Base-by-base conservation (phyloP, 2,329 filamentous ascomycete species). In the Arthrocladium fulminans region DNA sequence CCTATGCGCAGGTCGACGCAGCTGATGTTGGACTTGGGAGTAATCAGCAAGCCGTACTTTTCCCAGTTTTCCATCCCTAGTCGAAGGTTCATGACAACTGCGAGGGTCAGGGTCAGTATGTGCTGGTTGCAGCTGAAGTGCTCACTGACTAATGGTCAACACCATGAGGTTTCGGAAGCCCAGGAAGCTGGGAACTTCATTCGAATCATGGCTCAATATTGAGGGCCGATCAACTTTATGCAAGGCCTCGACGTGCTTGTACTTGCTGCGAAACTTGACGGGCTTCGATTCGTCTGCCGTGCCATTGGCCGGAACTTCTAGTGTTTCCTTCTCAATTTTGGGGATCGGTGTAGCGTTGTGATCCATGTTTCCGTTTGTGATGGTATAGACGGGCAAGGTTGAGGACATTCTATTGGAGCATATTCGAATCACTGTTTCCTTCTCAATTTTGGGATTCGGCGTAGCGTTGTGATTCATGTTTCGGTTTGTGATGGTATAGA, bases 161-260 rank as follows among this genome's bases (percentile, higher is more conserved):
- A 95, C 86, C 87, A 96, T 95, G 54, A 98, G 76, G 64, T 98
- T 98, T 51, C 90, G 77, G 63, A 98, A 97, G 0, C 92, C 92
- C 13, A 95, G 70, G 63, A 96, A 97, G 64, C 87, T 95, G 19
- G 89, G 87, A 2, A 81, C 73, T 9, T 71, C 72, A 38, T 77
- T 69, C 1, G 87, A 79, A 63, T 97, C 92, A 60, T 89, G 84
- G 67, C 88, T 95, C 41, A 97, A 74, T 59, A 85, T 88, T 20
- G 90, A 95, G 6, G 84, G 80, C 50, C 80, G 79, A 30, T 76
- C 68, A 57, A 77, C 65, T 6, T 81, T 81, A 67, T 98, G 92
- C 30, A 94, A 81, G 25, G 89, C 89, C 51, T 86, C 86, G 54
- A 94, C 81, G 77, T 98, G 92, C 57, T 88, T 85, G 71, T 97